These are phyloP conservation scores for Clonostachys sp. DNA, from an alignment of 2,329 filamentous ascomycete genomes.

Conservation along the genomic window DNA sequence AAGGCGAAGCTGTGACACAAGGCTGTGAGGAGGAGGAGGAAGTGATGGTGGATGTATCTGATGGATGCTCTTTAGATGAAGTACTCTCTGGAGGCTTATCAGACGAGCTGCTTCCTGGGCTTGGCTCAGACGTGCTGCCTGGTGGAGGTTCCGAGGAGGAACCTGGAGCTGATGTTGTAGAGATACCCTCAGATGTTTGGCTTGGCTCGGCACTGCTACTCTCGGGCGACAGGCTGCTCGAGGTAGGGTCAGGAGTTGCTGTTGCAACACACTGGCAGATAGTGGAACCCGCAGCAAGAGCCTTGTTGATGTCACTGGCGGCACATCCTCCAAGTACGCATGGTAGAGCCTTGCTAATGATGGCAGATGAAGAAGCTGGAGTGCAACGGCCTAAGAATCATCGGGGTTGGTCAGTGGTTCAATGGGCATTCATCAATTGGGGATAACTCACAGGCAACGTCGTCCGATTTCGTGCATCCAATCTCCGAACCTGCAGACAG, in stretches of 20 bases:
- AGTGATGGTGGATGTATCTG: slow-evolving; percentile 1
- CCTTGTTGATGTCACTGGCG: slow-evolving; percentile 5
- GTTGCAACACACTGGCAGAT: slow-evolving; percentile 11
- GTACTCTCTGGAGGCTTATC: not conserved
- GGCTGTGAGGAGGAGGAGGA: slow-evolving; percentile 1
- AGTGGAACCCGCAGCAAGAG: slow-evolving; percentile 8
- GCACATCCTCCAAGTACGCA: slow-evolving; percentile 11
- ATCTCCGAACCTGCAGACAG: slow-evolving; percentile 10
- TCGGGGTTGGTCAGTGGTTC: not conserved
- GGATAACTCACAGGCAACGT: slow-evolving; percentile 12
- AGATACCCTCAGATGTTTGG: not conserved
- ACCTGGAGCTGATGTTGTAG: not conserved
- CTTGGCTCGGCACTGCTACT: not conserved
- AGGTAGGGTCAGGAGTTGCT: slow-evolving; percentile 1
- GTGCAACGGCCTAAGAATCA: slow-evolving; percentile 10
- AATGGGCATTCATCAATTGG: not conserved
- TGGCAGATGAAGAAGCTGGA: slow-evolving; percentile 9
- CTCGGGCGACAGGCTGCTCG: not conserved
- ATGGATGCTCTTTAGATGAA: too few species aligned
- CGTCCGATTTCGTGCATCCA: slow-evolving; percentile 12
- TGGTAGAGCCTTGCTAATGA: slow-evolving; percentile 7
- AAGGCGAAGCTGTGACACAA: slow-evolving; percentile 13
- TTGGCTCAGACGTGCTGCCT: not conserved
- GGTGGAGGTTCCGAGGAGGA: too few species aligned
- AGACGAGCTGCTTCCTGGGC: not conserved